Conservation (phyloP, 148 eudicot species). For the Agrostemma githago region DNA sequence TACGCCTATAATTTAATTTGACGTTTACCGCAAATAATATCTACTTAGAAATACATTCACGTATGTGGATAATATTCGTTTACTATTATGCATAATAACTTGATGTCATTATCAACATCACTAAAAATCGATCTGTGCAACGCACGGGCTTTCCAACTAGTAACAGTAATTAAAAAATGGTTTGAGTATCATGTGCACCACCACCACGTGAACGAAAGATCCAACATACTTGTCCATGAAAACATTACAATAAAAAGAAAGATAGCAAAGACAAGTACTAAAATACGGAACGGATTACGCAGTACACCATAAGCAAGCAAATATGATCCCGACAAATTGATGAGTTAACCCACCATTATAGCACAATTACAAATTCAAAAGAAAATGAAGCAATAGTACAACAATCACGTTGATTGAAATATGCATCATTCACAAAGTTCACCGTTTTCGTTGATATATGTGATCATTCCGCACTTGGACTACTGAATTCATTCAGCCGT, state of each 20-base stretch:
- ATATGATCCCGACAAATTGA: too few relatives aligned
- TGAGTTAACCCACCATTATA: not conserved
- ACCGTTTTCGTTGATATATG: not conserved
- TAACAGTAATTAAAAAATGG: not conserved
- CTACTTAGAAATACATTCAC: too few relatives aligned
- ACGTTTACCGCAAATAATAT: too few relatives aligned
- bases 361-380: not conserved
- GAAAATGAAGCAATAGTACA: not conserved
- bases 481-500: too few relatives aligned
- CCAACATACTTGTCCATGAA: not conserved
- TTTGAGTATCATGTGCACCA: not conserved
- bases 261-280: not conserved
- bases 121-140: too few relatives aligned
- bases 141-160: too few relatives aligned
- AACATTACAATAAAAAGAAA: not conserved
- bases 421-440: not conserved
- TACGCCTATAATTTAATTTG: too few relatives aligned
- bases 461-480: not conserved
- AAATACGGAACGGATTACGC: too few relatives aligned
- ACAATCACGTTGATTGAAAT: not conserved
- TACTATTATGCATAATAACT: too few relatives aligned
- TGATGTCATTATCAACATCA: too few relatives aligned
- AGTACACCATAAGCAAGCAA: too few relatives aligned
- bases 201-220: not conserved
- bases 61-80: too few relatives aligned